Evolutionary conservation across 2,329 filamentous ascomycete genomes (phyloP).

Genomic region (Ophiocordyceps sinensis): DNA sequence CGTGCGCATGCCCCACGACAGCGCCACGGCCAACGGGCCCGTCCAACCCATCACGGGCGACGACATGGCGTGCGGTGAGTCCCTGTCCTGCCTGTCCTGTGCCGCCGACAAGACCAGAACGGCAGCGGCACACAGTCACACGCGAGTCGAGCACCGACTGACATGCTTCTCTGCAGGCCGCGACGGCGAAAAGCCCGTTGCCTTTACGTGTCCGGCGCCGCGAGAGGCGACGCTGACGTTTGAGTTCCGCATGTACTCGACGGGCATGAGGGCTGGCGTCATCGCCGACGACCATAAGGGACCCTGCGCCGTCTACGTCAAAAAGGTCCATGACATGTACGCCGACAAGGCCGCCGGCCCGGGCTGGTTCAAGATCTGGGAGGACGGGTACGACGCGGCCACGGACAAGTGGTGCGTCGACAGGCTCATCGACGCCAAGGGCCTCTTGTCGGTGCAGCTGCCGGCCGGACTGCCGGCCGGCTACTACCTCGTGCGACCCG

Average conservation of each 20-base stretch:
- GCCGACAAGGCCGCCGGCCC: conserved; percentile 38
- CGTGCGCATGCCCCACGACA: conserved; percentile 48
- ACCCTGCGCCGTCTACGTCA: conserved; percentile 61
- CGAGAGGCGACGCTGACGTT: conserved; percentile 48
- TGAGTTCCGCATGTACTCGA: conserved; percentile 48
- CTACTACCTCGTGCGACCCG: conserved; percentile 57
- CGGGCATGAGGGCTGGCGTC: conserved; percentile 35
- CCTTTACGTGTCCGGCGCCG: conserved; percentile 31
- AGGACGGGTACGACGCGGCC: conserved; percentile 46
- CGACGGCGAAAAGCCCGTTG: conserved; percentile 27
- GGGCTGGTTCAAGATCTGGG: conserved; percentile 70
- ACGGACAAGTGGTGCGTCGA: conserved; percentile 54
- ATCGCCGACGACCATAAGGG: conserved; percentile 51
- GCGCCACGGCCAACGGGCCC: conserved; percentile 38
- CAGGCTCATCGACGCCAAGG: conserved; percentile 49
- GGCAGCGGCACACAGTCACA: too few species aligned
- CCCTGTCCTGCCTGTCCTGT: neutral
- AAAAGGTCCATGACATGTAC: conserved; percentile 46
- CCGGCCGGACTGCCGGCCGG: conserved; percentile 47
- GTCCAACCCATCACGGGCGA: conserved; percentile 40
- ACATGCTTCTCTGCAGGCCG: conserved; percentile 17
- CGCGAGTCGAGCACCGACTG: neutral
- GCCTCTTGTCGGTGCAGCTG: conserved; percentile 46
- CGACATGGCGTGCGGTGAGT: conserved; percentile 58
- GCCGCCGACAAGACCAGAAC: too few species aligned